Evolutionary conservation across 2,329 filamentous ascomycete genomes (phyloP), one percentile per base, ranked within the genome.

Genomic region (Aureobasidium sp.): DNA sequence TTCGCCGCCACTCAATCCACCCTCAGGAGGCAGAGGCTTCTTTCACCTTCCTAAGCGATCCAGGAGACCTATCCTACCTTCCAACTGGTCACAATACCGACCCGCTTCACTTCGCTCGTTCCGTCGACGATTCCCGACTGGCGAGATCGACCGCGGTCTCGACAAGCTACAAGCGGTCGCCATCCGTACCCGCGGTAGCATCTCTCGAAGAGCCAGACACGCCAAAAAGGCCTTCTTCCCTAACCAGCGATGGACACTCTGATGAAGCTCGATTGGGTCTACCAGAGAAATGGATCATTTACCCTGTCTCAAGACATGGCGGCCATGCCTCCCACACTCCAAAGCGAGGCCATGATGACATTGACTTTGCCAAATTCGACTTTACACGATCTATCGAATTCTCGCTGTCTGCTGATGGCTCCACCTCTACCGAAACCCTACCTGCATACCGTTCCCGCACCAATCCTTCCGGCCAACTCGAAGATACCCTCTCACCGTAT

Each of bases 31-130:
- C 19, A 23, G 54, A 57, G 23, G 42, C 19, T 46, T 46, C 40
- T 27, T 57, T 57, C 54, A 46, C n/a, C 31, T 57, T 46, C 54
- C 54, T 57, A 13, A 57, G 54, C 42, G 31, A 57, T 19, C 21
- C 27, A 27, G 54, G 54, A n/a, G 54, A 57, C 15, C 27, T 46
- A 9, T 35, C 31, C 0, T 57, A 57, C 25, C 25, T 45, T 33
- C 53, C 53, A 1, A 25, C 27, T 7, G 53, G 27, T 37, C 35
- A 57, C 42, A 5, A 27, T 29, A 29, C 40, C 27, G 53, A 35
- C 21, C 51, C n/a, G 10, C 40, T n/a, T 46, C 53, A 46, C n/a
- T 43, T 35, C 31, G 2, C 15, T 46, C 43, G 43, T 9, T 46
- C 53, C 21, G 15, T 53, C 49, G 47, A 54, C 35, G 31, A 45